phyloP scores from a whole-genome alignment of 2,329 filamentous ascomycete species.

The Orbilia brochopaga region DNA sequence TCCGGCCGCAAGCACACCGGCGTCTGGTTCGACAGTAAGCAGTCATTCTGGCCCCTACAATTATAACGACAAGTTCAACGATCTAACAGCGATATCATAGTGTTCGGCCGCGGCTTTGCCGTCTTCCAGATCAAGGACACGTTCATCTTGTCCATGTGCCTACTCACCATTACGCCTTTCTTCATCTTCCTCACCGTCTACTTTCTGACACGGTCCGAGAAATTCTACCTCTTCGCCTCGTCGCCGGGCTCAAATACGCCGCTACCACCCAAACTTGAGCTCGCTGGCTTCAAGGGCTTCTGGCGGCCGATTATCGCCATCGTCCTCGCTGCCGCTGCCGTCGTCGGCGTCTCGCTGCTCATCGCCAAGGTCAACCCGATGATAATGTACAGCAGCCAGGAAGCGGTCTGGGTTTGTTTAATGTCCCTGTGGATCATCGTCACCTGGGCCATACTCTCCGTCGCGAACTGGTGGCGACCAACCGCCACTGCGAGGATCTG shows the following conservation, averaged over 20 bases:
- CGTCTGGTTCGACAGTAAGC: slow-evolving; percentile 80
- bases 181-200: slow-evolving; percentile 73
- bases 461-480: slow-evolving; percentile 78
- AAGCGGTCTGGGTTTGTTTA: slow-evolving; percentile 88
- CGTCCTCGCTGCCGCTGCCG: slow-evolving; percentile 69
- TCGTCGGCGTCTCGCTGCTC: slow-evolving; percentile 75
- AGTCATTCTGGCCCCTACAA: neutral
- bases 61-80: neutral
- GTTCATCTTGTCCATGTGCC: slow-evolving; percentile 83
- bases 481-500: slow-evolving; percentile 86
- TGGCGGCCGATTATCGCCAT: slow-evolving; percentile 83
- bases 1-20: slow-evolving; percentile 70
- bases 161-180: slow-evolving; percentile 80
- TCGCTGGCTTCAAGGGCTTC: slow-evolving; percentile 75
- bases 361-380: slow-evolving; percentile 83
- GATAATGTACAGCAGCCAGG: slow-evolving; percentile 88
- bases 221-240: slow-evolving; percentile 78
- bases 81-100: slow-evolving; percentile 48
- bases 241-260: slow-evolving; percentile 61
- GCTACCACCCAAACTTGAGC: slow-evolving; percentile 50
- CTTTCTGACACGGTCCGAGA: slow-evolving; percentile 73
- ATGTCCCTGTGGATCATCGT: slow-evolving; percentile 78
- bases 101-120: slow-evolving; percentile 80
- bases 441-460: slow-evolving; percentile 81
- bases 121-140: slow-evolving; percentile 80